Percentiles rank a stretch among this genome's conserved stretches.
Evolutionary conservation across 148 eudicot species (phyloP).

Genomic region (Gaultheria prostrata): DNA sequence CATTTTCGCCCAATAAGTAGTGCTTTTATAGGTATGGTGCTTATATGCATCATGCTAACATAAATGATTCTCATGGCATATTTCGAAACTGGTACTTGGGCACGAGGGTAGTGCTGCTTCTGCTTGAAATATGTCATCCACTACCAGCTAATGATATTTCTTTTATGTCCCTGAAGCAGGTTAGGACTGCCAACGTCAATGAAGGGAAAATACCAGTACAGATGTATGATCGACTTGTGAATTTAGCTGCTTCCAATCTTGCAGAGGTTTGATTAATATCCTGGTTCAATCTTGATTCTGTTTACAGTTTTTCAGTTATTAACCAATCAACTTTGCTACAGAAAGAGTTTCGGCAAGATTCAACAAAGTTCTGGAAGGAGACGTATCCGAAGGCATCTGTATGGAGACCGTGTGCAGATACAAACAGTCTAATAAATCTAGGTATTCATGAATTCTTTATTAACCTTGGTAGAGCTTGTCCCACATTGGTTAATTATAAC

Average conservation of each 20-base stretch:
- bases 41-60: background rate
- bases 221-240: conserved; percentile 70
- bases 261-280: conserved; percentile 48
- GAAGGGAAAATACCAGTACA: conserved; percentile 33
- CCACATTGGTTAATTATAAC: no score
- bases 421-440: conserved; percentile 30
- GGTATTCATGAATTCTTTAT: conserved; percentile 22
- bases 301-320: background rate
- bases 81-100: background rate
- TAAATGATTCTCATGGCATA: background rate
- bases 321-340: conserved; percentile 28
- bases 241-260: conserved; percentile 61
- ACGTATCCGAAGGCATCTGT: conserved; percentile 36
- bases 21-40: background rate
- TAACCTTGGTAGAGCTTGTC: background rate
- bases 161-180: conserved; percentile 30
- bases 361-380: conserved; percentile 52
- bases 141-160: conserved; percentile 10
- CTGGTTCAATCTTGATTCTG: background rate
- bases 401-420: conserved; percentile 82
- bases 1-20: no score
- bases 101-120: background rate
- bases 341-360: conserved; percentile 40
- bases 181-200: conserved; percentile 15
- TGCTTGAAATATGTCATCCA: background rate